phyloP scores from a whole-genome alignment of 345 rosid species.

The Moricandia arvensis region DNA sequence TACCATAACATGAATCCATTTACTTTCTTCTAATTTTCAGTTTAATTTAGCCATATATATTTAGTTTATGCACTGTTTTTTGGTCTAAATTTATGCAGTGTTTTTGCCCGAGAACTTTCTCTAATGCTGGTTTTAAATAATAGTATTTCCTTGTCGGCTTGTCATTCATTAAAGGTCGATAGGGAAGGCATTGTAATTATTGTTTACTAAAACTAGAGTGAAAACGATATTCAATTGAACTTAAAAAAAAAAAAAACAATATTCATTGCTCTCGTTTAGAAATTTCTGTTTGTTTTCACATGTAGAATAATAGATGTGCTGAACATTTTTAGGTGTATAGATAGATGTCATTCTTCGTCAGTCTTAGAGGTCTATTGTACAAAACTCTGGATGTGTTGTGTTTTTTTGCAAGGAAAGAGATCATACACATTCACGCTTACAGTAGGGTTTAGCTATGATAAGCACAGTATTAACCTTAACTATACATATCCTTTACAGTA shows the following conservation, averaged over 20 bases:
- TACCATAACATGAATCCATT: background rate
- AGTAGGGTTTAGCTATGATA: too few relatives aligned
- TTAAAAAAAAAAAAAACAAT: background rate
- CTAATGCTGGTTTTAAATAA: background rate
- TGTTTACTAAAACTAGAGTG: constrained; percentile 18
- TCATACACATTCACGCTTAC: background rate
- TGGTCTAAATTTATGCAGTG: too few relatives aligned
- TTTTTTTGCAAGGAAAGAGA: background rate
- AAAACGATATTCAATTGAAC: background rate
- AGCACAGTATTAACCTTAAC: too few relatives aligned
- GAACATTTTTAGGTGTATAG: background rate
- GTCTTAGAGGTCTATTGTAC: constrained; percentile 1
- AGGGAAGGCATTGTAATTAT: background rate
- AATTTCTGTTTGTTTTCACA: background rate
- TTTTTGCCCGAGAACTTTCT: background rate
- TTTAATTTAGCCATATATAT: background rate
- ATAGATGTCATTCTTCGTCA: constrained; percentile 5
- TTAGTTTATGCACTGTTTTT: background rate
- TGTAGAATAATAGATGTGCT: background rate
- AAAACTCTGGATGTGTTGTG: background rate
- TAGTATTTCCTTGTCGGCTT: background rate
- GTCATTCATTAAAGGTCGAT: background rate
- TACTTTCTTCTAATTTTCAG: background rate
- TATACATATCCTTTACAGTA: too few relatives aligned
- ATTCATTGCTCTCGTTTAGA: background rate